Percentiles rank a stretch among this genome's conserved stretches.
These are phyloP conservation scores for Globisporangium polare DNA, from an alignment of 352 stramenopile species.

Conservation along the genomic window DNA sequence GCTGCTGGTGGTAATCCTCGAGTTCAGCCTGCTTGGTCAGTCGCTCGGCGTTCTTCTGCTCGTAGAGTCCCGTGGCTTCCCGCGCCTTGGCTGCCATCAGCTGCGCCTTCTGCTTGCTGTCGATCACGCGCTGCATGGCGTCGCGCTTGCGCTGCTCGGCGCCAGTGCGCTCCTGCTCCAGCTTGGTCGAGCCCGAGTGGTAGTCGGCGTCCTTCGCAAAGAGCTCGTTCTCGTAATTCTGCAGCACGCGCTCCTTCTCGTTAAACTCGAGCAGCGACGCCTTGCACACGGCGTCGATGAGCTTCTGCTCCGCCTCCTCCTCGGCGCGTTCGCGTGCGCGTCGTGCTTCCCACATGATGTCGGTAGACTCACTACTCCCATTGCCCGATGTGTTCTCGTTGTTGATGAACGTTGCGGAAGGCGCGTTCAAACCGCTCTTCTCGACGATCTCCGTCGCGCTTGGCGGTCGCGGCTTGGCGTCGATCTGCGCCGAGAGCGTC, in stretches of 20 bases:
- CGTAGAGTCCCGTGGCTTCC: constrained; percentile 51
- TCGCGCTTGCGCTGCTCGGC: constrained; percentile 58
- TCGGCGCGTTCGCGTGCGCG: constrained; percentile 47
- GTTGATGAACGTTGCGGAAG: neutral
- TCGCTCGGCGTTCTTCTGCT: constrained; percentile 54
- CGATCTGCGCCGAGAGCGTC: constrained; percentile 27
- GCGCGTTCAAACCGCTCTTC: neutral
- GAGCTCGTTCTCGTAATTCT: constrained; percentile 45
- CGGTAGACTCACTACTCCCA: constrained; percentile 7
- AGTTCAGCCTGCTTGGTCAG: constrained; percentile 48
- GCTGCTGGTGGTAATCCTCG: constrained; percentile 35
- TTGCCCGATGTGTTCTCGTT: constrained; percentile 5
- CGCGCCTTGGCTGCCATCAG: constrained; percentile 62
- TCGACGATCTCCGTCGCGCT: neutral
- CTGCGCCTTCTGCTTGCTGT: constrained; percentile 58
- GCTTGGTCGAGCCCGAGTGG: constrained; percentile 26
- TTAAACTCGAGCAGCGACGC: constrained; percentile 75
- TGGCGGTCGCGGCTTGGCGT: constrained; percentile 4
- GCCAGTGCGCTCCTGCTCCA: constrained; percentile 39
- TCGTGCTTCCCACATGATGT: constrained; percentile 65
- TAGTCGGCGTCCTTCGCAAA: constrained; percentile 25
- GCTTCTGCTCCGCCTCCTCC: constrained; percentile 58
- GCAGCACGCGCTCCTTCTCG: constrained; percentile 54
- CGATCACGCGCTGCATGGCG: constrained; percentile 73
- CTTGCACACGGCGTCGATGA: constrained; percentile 75